Evolutionary conservation across 495 filamentous ascomycete genomes (phyloP).

Genomic region (Tuber magnatum): DNA sequence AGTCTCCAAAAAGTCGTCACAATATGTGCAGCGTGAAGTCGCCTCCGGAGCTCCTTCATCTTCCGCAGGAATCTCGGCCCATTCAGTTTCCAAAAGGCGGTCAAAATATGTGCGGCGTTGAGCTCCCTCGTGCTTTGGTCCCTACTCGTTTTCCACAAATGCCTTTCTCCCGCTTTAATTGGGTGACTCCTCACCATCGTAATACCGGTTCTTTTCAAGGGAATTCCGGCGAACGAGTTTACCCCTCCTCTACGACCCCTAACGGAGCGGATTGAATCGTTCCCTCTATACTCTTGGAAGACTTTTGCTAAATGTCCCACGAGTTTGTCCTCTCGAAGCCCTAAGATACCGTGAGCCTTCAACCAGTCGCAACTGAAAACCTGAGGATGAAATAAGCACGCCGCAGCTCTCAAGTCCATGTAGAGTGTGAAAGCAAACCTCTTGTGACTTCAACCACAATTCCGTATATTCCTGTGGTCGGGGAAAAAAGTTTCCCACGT

Average conservation of each 20-base stretch:
- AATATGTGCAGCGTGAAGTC: background rate
- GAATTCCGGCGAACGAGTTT: conserved; percentile 5
- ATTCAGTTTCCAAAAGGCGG: too few relatives aligned
- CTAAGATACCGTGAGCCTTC: background rate
- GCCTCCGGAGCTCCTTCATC: too few relatives aligned
- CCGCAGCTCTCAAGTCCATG: background rate
- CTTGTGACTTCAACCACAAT: conserved; percentile 12
- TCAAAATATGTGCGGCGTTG: background rate
- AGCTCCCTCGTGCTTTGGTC: background rate
- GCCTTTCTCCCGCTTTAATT: background rate
- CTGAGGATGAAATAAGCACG: background rate
- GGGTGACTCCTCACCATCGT: background rate
- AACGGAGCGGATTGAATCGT: background rate
- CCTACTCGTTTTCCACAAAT: background rate
- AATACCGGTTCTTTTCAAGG: background rate
- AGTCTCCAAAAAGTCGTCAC: background rate
- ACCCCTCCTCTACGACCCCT: background rate
- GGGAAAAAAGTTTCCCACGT: conserved; percentile 9
- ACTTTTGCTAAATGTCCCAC: background rate
- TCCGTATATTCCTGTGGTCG: background rate
- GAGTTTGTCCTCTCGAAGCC: background rate
- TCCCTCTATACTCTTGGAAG: conserved; percentile 1
- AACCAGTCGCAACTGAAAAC: background rate
- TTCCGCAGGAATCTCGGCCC: too few relatives aligned
- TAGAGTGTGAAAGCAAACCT: conserved; percentile 5